Conservation (phyloP, 257 asterid genomes). For the Haberlea rhodopensis region DNA sequence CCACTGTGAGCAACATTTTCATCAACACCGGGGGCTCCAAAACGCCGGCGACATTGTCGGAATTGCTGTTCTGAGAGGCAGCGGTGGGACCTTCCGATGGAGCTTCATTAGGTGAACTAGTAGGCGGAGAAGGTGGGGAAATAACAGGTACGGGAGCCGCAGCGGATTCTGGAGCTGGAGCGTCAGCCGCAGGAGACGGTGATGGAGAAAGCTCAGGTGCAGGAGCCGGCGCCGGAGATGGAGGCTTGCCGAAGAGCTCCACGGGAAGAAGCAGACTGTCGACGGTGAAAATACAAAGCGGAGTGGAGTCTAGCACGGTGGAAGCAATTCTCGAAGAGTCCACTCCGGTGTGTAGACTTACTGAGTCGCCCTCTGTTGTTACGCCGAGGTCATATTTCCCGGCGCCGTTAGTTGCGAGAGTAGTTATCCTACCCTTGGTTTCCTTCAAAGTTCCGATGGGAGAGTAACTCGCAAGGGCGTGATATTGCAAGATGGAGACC, state of each 20-base stretch:
- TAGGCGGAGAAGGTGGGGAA: constrained; percentile 86
- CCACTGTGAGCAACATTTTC: constrained; percentile 42
- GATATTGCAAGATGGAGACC: constrained; percentile 66
- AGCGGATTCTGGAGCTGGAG: constrained; percentile 53
- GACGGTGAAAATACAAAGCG: constrained; percentile 78
- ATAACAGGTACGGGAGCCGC: constrained; percentile 48
- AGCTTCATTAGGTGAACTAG: constrained; percentile 52
- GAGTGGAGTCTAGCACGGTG: constrained; percentile 80
- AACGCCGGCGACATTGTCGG: constrained; percentile 49
- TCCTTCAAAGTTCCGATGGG: constrained; percentile 76
- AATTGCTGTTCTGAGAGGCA: constrained; percentile 67
- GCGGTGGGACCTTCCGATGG: constrained; percentile 63
- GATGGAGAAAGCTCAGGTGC: constrained; percentile 73
- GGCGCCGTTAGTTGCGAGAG: constrained; percentile 85
- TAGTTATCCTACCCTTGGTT: constrained; percentile 45
- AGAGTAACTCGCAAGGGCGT: constrained; percentile 70
- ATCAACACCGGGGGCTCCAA: constrained; percentile 39
- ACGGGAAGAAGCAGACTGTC: constrained; percentile 79
- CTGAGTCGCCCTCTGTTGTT: constrained; percentile 70
- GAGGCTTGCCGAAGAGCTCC: constrained; percentile 79
- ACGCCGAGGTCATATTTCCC: constrained; percentile 66
- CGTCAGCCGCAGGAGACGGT: constrained; percentile 52
- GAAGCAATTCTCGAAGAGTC: constrained; percentile 83
- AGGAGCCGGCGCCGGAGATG: constrained; percentile 85
- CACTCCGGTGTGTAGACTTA: constrained; percentile 76